phyloP scores from a whole-genome alignment of 129 eudicot species.

The Chrysanthemum makinoi region DNA sequence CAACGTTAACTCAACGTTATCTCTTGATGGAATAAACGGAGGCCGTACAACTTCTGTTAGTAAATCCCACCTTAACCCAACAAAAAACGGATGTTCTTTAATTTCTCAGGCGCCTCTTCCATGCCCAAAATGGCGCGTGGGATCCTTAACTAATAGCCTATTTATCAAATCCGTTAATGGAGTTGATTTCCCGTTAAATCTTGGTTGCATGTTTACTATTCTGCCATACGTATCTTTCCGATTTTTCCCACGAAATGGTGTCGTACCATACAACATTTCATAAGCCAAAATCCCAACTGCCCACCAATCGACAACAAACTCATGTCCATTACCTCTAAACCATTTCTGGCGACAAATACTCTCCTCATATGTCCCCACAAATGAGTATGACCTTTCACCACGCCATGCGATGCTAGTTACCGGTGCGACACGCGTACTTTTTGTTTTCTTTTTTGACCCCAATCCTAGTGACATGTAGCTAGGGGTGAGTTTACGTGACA shows the following conservation, averaged over 20 bases:
- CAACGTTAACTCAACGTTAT: conserved; percentile 27
- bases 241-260: conserved; percentile 62
- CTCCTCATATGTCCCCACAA: conserved; percentile 82
- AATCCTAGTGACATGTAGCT: no score
- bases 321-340: conserved; percentile 65
- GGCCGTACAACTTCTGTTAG: conserved; percentile 56
- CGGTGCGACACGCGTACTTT: conserved; percentile 59
- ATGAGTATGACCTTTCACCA: conserved; percentile 58
- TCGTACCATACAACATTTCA: conserved; percentile 71
- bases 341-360: conserved; percentile 71
- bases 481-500: conserved; percentile 37
- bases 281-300: conserved; percentile 57
- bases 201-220: conserved; percentile 46
- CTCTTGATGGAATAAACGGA: conserved; percentile 56
- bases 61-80: conserved; percentile 55
- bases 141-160: conserved; percentile 57
- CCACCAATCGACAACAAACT: conserved; percentile 79
- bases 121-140: conserved; percentile 60
- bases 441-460: conserved; percentile 28
- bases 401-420: not conserved
- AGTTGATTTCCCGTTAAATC: conserved; percentile 43
- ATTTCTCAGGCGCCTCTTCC: conserved; percentile 57
- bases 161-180: conserved; percentile 50
- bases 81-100: conserved; percentile 55
- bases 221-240: conserved; percentile 54